Evolutionary conservation across 2,329 filamentous ascomycete genomes (phyloP).

Genomic region (Magnaporthiopsis rhizophila): DNA sequence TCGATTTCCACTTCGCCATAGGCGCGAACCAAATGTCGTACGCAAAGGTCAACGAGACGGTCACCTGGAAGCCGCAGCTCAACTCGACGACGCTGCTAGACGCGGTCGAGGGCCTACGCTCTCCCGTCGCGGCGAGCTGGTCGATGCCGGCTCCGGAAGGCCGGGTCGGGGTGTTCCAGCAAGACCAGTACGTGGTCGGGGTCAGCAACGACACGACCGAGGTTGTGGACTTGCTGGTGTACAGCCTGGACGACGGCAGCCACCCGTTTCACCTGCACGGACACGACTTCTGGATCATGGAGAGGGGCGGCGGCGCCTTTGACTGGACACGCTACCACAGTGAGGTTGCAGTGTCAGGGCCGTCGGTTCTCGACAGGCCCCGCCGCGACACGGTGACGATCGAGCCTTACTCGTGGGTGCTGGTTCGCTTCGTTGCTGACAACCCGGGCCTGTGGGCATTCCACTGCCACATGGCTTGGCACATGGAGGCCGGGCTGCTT

Average conservation of each 20-base stretch:
- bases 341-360: slow-evolving; percentile 7
- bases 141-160: not conserved
- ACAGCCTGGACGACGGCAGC: slow-evolving; percentile 11
- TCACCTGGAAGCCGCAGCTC: slow-evolving; percentile 9
- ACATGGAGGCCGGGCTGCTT: slow-evolving; percentile 47
- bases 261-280: slow-evolving; percentile 52
- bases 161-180: slow-evolving; percentile 4
- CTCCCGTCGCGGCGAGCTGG: not conserved
- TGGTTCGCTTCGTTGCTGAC: slow-evolving; percentile 47
- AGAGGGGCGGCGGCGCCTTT: slow-evolving; percentile 9
- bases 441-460: slow-evolving; percentile 52
- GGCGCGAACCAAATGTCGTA: slow-evolving; percentile 10
- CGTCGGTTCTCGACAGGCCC: not conserved
- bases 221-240: slow-evolving; percentile 44
- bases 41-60: slow-evolving; percentile 12
- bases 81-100: slow-evolving; percentile 10
- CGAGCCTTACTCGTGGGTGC: slow-evolving; percentile 7
- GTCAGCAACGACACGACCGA: slow-evolving; percentile 33
- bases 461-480: slow-evolving; percentile 53
- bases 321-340: slow-evolving; percentile 10
- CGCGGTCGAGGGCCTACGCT: slow-evolving; percentile 5
- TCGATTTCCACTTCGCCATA: slow-evolving; percentile 12
- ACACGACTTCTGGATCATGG: slow-evolving; percentile 30
- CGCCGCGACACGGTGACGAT: slow-evolving; percentile 8
- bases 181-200: slow-evolving; percentile 10